These are phyloP conservation scores for Candida buenavistaensis DNA, from an alignment of 1,139 yeast species.

Conservation along the genomic window DNA sequence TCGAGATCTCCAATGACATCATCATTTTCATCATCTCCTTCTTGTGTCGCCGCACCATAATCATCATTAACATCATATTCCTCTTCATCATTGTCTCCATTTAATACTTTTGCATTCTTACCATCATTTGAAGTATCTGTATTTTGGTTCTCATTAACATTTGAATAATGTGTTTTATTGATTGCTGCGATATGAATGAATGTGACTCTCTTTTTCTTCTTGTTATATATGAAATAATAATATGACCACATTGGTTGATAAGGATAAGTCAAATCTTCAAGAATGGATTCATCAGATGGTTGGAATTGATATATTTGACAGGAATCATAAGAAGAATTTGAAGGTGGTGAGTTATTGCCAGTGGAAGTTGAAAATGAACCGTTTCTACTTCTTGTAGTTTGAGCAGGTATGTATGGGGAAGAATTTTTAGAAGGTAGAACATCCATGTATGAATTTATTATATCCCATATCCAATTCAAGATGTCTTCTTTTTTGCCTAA, in stretches of 20 bases:
- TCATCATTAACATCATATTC: conserved; percentile 21
- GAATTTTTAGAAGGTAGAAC: conserved; percentile 40
- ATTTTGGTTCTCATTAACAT: conserved; percentile 23
- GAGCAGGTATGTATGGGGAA: conserved; percentile 19
- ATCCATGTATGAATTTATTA: conserved; percentile 81
- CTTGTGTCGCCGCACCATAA: conserved; percentile 26
- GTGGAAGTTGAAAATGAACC: conserved; percentile 11
- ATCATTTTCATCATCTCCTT: conserved; percentile 23
- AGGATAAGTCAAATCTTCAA: conserved; percentile 63
- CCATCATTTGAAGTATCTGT: too few relatives aligned
- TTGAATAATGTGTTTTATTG: conserved; percentile 41
- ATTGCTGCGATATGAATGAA: conserved; percentile 62
- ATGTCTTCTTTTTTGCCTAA: conserved; percentile 63
- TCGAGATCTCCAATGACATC: conserved; percentile 42
- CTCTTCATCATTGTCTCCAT: conserved; percentile 19
- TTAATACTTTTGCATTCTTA: conserved; percentile 12
- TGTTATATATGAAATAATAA: conserved; percentile 91
- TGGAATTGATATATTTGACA: conserved; percentile 77
- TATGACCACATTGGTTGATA: conserved; percentile 85
- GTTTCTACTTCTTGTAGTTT: conserved; percentile 11
- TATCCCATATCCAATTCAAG: conserved; percentile 81
- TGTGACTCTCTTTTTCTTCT: conserved; percentile 87
- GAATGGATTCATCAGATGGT: conserved; percentile 77
- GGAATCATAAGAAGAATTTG: conserved; percentile 34
- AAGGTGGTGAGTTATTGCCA: conserved; percentile 17